Base-by-base conservation (phyloP, 176 grass and related monocot species). In the Oryza officinalis region DNA sequence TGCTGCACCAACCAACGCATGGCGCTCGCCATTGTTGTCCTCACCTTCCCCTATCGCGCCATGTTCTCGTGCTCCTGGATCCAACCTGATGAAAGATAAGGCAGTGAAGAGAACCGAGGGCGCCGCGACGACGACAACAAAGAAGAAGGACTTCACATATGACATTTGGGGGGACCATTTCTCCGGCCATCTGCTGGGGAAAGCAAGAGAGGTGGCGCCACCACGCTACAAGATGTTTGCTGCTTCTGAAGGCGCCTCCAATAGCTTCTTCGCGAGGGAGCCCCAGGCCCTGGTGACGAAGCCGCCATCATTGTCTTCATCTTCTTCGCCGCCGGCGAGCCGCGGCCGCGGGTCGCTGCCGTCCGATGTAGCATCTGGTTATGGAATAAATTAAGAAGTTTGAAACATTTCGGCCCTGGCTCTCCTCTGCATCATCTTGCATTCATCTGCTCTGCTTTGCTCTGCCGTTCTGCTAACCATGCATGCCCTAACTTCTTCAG, bases 141-240 rank as follows among this genome's bases (percentile, higher is more conserved):
- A 87, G 10, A 82, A 77, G 85, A 93, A 90, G 81, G 89, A 95
- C 46, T 93, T 92, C 76, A 87, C 77, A 13, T 98, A 98, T 50
- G 89, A 98, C 81, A 98, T 98, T n/a, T 98, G 96, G 96, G 96
- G 91, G 38, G 77, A 98, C 85, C 86, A 95, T 86, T 95, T 98
- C 65, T 86, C 93, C 37, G 87, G 87, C 14, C 81, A 83, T 84
- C 80, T 93, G 44, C 76, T 95, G 64, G 87, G 85, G 27, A 85
- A 70, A 82, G 84, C 74, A 81, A 91, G 76, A 87, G 81, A 92
- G 59, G 80, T 73, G 6, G 27, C 13, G 20, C 73, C 82, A 12
- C 73, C 82, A 50, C 52, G 40, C 20, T 57, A 57, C 85, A 88
- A 84, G 71, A 65, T 74, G 74, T 78, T 80, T 84, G 85, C 76